phyloP scores from a whole-genome alignment of 1,139 yeast genomes.

The Suhomyces anneliseae region DNA sequence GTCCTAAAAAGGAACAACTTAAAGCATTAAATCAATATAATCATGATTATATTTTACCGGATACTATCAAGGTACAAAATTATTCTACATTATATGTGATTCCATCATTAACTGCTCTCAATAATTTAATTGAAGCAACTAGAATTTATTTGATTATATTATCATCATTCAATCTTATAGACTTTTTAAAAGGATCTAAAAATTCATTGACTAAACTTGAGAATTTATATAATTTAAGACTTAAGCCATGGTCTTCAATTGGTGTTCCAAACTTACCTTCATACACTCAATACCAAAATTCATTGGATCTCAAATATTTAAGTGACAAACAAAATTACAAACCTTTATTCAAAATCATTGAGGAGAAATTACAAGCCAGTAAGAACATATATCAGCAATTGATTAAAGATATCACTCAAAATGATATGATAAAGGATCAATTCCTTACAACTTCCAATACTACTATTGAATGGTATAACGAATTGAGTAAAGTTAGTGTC shows the following conservation, averaged over 20 bases:
- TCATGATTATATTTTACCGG: constrained; percentile 25
- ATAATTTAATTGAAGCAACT: constrained; percentile 31
- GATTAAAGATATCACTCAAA: constrained; percentile 10
- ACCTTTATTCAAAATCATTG: constrained; percentile 11
- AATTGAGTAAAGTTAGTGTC: constrained; percentile 28
- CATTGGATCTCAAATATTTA: constrained; percentile 15
- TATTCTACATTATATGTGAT: constrained; percentile 19
- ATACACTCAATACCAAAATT: constrained; percentile 33
- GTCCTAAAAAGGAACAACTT: constrained; percentile 40
- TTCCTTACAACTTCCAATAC: constrained; percentile 17
- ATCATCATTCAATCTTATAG: constrained; percentile 25
- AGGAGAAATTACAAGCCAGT: constrained; percentile 12
- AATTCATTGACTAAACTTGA: constrained; percentile 45
- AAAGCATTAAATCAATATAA: constrained; percentile 23
- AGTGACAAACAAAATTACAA: constrained; percentile 8
- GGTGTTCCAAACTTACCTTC: constrained; percentile 73
- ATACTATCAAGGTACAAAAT: constrained; percentile 20
- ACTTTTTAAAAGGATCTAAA: constrained; percentile 36
- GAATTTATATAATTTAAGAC: constrained; percentile 61
- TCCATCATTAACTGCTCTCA: constrained; percentile 25
- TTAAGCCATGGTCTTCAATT: constrained; percentile 81
- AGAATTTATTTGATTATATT: constrained; percentile 23
- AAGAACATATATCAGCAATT: constrained; percentile 10
- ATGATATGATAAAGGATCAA: constrained; percentile 15
- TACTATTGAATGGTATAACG: constrained; percentile 23